Evolutionary conservation across 2,329 filamentous ascomycete species (phyloP), one percentile per base, ranked within the genome.

Genomic region (Aspergillus fumigatus): DNA sequence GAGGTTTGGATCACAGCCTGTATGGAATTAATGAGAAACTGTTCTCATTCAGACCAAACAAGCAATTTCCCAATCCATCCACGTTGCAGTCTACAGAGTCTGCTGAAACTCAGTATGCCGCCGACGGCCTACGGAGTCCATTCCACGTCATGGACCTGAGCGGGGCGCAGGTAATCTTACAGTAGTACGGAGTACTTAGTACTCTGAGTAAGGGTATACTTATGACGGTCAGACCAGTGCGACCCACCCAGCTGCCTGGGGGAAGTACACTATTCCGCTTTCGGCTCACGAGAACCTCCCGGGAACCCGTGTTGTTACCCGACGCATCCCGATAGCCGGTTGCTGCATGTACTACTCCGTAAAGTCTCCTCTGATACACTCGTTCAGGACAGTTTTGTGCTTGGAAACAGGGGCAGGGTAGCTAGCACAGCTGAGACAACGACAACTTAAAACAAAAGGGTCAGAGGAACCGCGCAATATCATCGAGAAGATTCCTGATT

Each of bases 241-340:
- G 21, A 25, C 43, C 21, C 41, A 45, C 21, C 9, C 10, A 23
- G 14, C 32, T 38, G 32, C 32, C 32, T 32, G 1, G 17, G 32
- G 32, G 32, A 38, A 17, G 45, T 14, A 38, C 38, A 21, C 55
- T 57, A 57, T 29, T 29, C 55, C 17, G 17, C 32, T 50, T 53
- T 41, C 21, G 51, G 26, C 23, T 26, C 43, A 47, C n/a, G 48
- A 23, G 47, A 40, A 53, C 17, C 43, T 40, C 4, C 52, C 52
- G 48, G 48, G 47, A 51, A 53, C 32, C 51, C 49, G 41, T 55
- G 53, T 21, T 40, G 11, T 43, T 56, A 47, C 54, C 54, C 54
- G 54, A 56, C n/a, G 26, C 29, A 23, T 10, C 43, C 43, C 43
- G 21, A 47, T 14, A 47, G 21, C 43, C 43, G 23, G 32, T 38